phyloP scores from a whole-genome alignment of 129 eudicot species.

The Heracleum sosnowskyi region DNA sequence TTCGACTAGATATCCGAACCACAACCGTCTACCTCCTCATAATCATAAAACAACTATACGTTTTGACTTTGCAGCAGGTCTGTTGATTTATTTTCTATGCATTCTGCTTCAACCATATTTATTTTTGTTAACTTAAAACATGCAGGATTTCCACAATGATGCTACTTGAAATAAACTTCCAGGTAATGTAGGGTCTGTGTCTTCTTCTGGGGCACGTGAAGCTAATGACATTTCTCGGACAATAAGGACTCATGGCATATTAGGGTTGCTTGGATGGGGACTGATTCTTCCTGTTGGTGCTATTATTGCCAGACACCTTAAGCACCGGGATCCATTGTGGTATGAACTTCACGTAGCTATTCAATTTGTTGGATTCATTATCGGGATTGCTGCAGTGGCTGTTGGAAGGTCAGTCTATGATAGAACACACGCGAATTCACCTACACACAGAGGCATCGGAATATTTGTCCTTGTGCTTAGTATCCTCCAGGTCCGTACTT shows the following conservation, averaged over 20 bases:
- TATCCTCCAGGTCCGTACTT: slow-evolving; percentile 62
- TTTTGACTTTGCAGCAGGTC: slow-evolving; percentile 77
- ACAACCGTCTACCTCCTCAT: slow-evolving; percentile 58
- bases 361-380: slow-evolving; percentile 68
- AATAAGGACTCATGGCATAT: slow-evolving; percentile 60
- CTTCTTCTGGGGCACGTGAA: slow-evolving; percentile 18
- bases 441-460: slow-evolving; percentile 77
- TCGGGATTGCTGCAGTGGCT: slow-evolving; percentile 52
- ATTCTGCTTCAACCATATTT: background rate
- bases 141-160: background rate
- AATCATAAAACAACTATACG: slow-evolving; percentile 63
- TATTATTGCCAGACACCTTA: slow-evolving; percentile 66
- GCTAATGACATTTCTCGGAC: slow-evolving; percentile 23
- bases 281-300: slow-evolving; percentile 76
- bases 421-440: slow-evolving; percentile 38
- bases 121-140: background rate
- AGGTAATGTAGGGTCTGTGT: slow-evolving; percentile 32
- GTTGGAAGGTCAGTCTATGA: slow-evolving; percentile 58
- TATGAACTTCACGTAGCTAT: slow-evolving; percentile 52
- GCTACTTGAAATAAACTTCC: slow-evolving; percentile 2
- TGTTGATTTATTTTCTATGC: background rate
- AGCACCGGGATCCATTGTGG: slow-evolving; percentile 67
- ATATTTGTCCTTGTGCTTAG: slow-evolving; percentile 54
- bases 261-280: slow-evolving; percentile 84
- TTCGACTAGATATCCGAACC: slow-evolving; percentile 43